Conservation (phyloP, 108 stramenopile genomes). For the Bacterosira constricta region DNA sequence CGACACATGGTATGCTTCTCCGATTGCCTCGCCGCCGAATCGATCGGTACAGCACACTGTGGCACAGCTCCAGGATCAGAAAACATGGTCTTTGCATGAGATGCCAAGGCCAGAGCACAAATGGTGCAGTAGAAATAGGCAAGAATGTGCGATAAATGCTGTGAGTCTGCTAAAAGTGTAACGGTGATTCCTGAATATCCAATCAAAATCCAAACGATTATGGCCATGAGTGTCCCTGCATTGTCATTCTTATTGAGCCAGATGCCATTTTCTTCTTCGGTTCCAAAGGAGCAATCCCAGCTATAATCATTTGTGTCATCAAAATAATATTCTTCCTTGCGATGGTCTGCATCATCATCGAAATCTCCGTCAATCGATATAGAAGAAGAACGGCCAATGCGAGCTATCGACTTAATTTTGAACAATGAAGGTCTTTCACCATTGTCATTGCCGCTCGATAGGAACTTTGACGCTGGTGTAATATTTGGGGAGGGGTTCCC, state of each 20-base stretch:
- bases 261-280: constrained; percentile 68
- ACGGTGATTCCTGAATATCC: constrained; percentile 72
- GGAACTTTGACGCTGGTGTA: no score
- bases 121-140: constrained; percentile 63
- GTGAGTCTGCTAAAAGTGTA: constrained; percentile 57
- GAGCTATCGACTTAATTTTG: background rate
- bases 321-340: constrained; percentile 19
- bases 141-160: constrained; percentile 57
- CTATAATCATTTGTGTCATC: constrained; percentile 46
- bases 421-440: background rate
- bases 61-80: constrained; percentile 95
- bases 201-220: constrained; percentile 65
- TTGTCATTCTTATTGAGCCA: constrained; percentile 76
- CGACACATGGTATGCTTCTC: constrained; percentile 75
- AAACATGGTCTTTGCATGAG: constrained; percentile 76
- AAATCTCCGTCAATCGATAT: background rate
- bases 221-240: constrained; percentile 73
- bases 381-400: background rate
- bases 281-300: constrained; percentile 34
- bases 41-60: constrained; percentile 64
- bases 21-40: constrained; percentile 57
- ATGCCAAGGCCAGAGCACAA: constrained; percentile 66
- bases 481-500: no score
- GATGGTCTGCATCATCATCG: background rate
- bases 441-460: no score